phyloP scores from a whole-genome alignment of 129 eudicot genomes.

The Lactuca sativa region DNA sequence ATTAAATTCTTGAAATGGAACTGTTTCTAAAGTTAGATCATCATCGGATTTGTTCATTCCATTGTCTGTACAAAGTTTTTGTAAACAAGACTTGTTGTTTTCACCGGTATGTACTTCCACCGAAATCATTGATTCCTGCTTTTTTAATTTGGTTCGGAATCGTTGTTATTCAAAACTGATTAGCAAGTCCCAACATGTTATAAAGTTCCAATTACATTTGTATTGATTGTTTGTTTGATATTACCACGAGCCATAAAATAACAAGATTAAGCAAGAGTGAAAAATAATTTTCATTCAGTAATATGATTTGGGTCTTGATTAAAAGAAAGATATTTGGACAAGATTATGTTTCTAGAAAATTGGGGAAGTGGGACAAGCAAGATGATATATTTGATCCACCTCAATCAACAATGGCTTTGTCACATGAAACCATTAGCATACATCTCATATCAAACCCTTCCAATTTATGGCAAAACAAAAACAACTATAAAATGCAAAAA shows the following conservation, averaged over 20 bases:
- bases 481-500: neutral
- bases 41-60: too few relatives aligned
- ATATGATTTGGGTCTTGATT: slow-evolving; percentile 3
- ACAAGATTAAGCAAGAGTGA: slow-evolving; percentile 4
- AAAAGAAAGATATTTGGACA: slow-evolving; percentile 55
- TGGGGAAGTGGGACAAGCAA: slow-evolving; percentile 81
- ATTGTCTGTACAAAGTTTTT: too few relatives aligned
- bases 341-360: slow-evolving; percentile 76
- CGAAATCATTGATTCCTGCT: too few relatives aligned
- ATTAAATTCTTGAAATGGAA: too few relatives aligned
- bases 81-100: too few relatives aligned
- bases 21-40: too few relatives aligned
- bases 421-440: slow-evolving; percentile 39
- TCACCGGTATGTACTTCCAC: too few relatives aligned
- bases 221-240: slow-evolving; percentile 69
- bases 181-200: slow-evolving; percentile 95
- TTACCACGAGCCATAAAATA: neutral
- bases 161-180: neutral
- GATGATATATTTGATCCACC: slow-evolving; percentile 87
- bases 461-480: neutral
- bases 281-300: neutral
- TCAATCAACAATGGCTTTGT: slow-evolving; percentile 69
- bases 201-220: slow-evolving; percentile 84
- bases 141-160: too few relatives aligned
- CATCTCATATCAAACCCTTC: slow-evolving; percentile 6